phyloP scores from a whole-genome alignment of 2,329 filamentous ascomycete genomes.

The Alternaria sp. region DNA sequence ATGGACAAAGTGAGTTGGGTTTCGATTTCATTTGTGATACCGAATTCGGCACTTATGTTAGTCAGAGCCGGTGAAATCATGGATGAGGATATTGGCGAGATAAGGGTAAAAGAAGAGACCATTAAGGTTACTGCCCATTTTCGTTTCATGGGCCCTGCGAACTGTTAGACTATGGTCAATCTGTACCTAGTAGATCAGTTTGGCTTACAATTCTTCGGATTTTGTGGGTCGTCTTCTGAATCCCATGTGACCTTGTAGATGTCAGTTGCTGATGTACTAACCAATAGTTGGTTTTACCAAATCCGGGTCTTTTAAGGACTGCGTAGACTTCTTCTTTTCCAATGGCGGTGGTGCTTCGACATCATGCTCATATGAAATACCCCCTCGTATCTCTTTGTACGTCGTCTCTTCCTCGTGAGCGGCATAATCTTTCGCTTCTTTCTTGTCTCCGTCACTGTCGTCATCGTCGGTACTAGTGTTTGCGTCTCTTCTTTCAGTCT shows the following conservation, averaged over 20 bases:
- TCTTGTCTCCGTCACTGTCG: conserved; percentile 20
- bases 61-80: conserved; percentile 52
- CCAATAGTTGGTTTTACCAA: conserved; percentile 32
- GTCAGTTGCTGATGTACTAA: conserved; percentile 13
- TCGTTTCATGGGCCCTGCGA: conserved; percentile 38
- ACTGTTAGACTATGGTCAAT: not conserved
- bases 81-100: conserved; percentile 52
- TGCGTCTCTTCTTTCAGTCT: conserved; percentile 35
- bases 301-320: conserved; percentile 45
- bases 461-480: conserved; percentile 19
- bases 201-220: conserved; percentile 46
- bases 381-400: conserved; percentile 40
- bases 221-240: conserved; percentile 55
- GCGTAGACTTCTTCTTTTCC: conserved; percentile 39
- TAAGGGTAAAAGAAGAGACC: conserved; percentile 55
- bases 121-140: conserved; percentile 58
- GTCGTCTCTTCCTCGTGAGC: conserved; percentile 24
- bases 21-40: conserved; percentile 46
- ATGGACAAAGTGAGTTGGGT: conserved; percentile 50
- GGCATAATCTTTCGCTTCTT: conserved; percentile 25
- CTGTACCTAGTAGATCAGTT: not conserved
- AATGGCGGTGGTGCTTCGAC: conserved; percentile 36
- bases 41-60: conserved; percentile 45
- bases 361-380: conserved; percentile 44
- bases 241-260: conserved; percentile 56